phyloP scores from a whole-genome alignment of 2,329 filamentous ascomycete genomes.

The Lachnum nothofagi region DNA sequence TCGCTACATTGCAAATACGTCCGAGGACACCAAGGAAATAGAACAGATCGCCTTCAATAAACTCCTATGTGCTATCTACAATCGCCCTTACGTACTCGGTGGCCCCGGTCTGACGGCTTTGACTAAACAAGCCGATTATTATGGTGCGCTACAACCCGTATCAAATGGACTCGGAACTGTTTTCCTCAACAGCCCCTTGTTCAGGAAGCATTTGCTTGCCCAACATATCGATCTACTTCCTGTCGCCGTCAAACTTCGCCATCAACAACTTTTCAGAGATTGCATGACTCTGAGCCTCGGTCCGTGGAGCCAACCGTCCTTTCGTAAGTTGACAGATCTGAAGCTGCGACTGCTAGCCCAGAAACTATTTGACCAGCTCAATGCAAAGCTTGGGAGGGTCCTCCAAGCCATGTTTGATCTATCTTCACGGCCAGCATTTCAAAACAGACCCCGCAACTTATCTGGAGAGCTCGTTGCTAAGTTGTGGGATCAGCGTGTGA shows the following conservation, averaged over 20 bases:
- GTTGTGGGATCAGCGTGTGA: no score
- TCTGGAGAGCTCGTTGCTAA: no score
- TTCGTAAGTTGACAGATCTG: not conserved
- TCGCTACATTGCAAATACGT: no score
- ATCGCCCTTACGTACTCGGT: not conserved
- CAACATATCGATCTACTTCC: not conserved
- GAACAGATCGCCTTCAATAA: not conserved
- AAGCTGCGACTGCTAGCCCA: not conserved
- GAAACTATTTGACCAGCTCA: not conserved
- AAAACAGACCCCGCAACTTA: no score
- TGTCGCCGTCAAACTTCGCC: not conserved
- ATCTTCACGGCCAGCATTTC: not conserved
- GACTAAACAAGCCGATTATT: not conserved
- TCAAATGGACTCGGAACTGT: not conserved
- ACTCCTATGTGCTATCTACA: not conserved
- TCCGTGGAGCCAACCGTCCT: not conserved
- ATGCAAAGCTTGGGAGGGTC: not conserved
- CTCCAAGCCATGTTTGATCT: not conserved
- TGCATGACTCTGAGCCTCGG: not conserved
- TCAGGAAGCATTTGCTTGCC: not conserved
- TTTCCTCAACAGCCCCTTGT: not conserved
- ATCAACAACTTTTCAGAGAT: not conserved
- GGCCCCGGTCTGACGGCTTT: not conserved
- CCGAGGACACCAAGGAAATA: no score
- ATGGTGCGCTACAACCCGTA: not conserved